Evolutionary conservation across 352 stramenopile species (phyloP), one percentile per base, ranked within the genome.

Genomic region (Thalassiosira allenii): DNA sequence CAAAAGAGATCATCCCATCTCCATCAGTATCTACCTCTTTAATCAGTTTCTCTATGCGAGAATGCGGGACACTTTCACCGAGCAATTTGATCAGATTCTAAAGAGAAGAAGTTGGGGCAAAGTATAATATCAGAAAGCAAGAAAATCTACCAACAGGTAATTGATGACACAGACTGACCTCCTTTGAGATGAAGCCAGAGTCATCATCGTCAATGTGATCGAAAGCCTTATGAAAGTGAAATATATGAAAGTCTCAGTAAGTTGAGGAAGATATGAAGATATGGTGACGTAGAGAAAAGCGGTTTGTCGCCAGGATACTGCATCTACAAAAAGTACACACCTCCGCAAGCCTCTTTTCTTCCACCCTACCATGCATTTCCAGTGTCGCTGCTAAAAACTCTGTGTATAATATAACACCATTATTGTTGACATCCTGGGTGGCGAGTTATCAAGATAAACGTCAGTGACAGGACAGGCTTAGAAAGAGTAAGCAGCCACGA

Each of bases 351-450:
- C 94, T 95, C 66, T 97, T 96, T 83, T 98, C 95, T 14, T 84
- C 82, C 8, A 94, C 89, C 40, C 82, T 78, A 25, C 89, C 90
- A 32, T 94, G 92, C 64, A 96, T 88, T 75, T 98, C 95, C 77
- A 99, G 93, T 4, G 95, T 96, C 1, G 96, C 97, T 6, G 96
- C 97, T 70, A 98, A 92, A 86, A 98, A 98, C 89, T 99, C 97
- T 3, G 97, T 94, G 75, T 98, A 98, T 70, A 97, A 95, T 33
- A 99, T 81, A 8, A 62, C 81, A 27, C 78, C 80, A 59, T 79
- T 91, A 29, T 81, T 66, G 34, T 86, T 86, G 11, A 81, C 44
- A 79, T 86, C 78, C 75, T 83, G 40, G 4, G 14, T n/a, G n/a
- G n/a, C n/a, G n/a, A n/a, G n/a, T n/a, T n/a, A n/a, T n/a, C n/a